Conservation (phyloP, 495 filamentous ascomycete genomes). For the Trichoderma gamsii region DNA sequence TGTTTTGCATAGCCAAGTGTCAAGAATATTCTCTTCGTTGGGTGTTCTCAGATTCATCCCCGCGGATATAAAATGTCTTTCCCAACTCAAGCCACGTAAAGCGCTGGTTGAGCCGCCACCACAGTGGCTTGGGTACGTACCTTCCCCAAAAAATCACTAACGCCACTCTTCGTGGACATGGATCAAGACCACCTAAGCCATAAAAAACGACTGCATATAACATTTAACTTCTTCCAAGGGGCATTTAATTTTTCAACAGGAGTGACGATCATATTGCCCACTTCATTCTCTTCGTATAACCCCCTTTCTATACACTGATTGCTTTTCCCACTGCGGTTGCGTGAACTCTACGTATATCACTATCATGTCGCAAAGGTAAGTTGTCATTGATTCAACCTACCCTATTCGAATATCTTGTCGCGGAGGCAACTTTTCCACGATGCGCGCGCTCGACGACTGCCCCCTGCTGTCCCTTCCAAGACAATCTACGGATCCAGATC, state of each 20-base stretch:
- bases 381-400: constrained; percentile 1
- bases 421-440: background rate
- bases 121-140: constrained; percentile 8
- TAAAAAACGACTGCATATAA: background rate
- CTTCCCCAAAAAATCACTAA: background rate
- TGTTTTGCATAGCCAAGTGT: too few relatives aligned
- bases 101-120: background rate
- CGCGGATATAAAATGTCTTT: background rate
- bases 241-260: background rate
- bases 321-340: background rate
- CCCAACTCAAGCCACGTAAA: background rate
- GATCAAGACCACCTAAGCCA: constrained; percentile 14
- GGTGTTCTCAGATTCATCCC: background rate
- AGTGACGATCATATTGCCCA: background rate
- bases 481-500: background rate
- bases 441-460: background rate
- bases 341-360: background rate
- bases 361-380: constrained; percentile 15
- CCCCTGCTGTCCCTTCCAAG: background rate
- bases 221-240: constrained; percentile 1
- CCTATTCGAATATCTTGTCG: background rate
- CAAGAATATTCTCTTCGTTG: background rate
- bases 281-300: background rate
- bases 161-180: background rate
- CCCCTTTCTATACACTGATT: background rate